These are phyloP conservation scores for Phanerochaete sordida DNA, from an alignment of 768 basidiomycete species.

Conservation along the genomic window DNA sequence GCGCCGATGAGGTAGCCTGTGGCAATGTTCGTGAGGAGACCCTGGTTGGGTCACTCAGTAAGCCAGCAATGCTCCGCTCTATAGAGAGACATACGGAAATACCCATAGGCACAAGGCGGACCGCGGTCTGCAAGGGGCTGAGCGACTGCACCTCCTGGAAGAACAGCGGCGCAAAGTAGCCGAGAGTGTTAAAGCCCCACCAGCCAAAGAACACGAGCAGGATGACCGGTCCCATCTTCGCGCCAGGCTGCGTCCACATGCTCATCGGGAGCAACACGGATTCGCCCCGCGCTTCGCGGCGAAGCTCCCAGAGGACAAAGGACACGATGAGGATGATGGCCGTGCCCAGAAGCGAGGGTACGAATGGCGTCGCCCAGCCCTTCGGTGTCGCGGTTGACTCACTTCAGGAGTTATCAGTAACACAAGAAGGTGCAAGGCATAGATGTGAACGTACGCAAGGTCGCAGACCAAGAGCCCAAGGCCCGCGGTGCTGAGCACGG, in stretches of 20 bases:
- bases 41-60: background rate
- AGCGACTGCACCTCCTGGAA: conserved; percentile 30
- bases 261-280: conserved; percentile 31
- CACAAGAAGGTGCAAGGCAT: background rate
- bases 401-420: background rate
- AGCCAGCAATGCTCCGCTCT: conserved; percentile 12
- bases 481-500: conserved; percentile 29
- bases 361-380: conserved; percentile 32
- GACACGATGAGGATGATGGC: conserved; percentile 25
- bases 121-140: conserved; percentile 28
- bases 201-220: conserved; percentile 30
- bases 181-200: conserved; percentile 31
- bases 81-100: conserved; percentile 23
- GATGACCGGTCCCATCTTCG: conserved; percentile 27
- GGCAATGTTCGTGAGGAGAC: conserved; percentile 15
- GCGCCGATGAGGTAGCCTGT: conserved; percentile 20
- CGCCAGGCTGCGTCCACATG: conserved; percentile 29
- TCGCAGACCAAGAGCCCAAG: conserved; percentile 32
- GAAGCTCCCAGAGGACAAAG: conserved; percentile 29
- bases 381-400: conserved; percentile 26
- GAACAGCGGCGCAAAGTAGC: conserved; percentile 30
- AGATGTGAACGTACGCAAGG: conserved; percentile 25
- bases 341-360: conserved; percentile 26
- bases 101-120: conserved; percentile 32
- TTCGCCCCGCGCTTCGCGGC: conserved; percentile 22